Evolutionary conservation across 192 early-diverging fungal species (phyloP).

Genomic region (Gonapodya sp.): DNA sequence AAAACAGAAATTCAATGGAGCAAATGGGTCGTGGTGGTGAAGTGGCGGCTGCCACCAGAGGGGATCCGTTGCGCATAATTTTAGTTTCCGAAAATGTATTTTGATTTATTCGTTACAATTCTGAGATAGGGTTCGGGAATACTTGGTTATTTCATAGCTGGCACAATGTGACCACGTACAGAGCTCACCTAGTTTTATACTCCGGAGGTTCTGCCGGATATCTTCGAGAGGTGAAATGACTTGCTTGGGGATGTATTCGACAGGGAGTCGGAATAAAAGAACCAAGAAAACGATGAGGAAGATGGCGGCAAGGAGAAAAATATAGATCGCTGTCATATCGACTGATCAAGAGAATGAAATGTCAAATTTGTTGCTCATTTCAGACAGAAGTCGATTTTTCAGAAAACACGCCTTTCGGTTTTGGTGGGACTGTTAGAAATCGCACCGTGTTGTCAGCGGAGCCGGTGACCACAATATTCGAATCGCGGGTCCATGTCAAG

Average conservation of each 20-base stretch:
- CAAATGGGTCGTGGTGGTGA: neutral
- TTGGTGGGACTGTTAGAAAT: neutral
- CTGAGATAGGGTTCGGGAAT: neutral
- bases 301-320: neutral
- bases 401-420: neutral
- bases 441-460: constrained; percentile 3
- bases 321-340: neutral
- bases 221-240: neutral
- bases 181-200: neutral
- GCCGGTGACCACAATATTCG: neutral
- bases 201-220: neutral
- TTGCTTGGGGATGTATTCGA: neutral
- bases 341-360: too few species aligned
- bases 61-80: neutral
- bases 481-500: neutral
- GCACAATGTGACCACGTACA: neutral
- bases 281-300: neutral
- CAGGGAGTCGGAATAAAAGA: neutral
- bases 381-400: neutral
- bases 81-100: neutral
- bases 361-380: too few species aligned
- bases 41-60: neutral
- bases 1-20: too few species aligned
- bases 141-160: neutral
- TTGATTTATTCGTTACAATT: neutral